These are phyloP conservation scores for Tetraselmis striata DNA, from an alignment of 139 green algal species.

Conservation along the genomic window DNA sequence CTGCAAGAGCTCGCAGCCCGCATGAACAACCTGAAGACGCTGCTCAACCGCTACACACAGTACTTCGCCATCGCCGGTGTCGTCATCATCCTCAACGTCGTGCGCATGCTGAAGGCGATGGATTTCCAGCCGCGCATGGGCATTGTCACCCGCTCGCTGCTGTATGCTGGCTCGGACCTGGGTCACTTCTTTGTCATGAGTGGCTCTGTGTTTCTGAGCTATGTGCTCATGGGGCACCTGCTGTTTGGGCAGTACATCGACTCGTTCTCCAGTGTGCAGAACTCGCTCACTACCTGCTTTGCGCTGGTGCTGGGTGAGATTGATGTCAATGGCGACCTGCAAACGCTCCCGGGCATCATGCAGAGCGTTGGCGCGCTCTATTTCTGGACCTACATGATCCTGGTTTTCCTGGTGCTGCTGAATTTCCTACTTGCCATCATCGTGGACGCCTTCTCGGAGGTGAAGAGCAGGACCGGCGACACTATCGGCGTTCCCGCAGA, in stretches of 20 bases:
- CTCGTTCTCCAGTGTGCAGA: conserved; percentile 54
- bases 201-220: conserved; percentile 74
- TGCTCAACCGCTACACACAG: conserved; percentile 57
- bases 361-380: conserved; percentile 52
- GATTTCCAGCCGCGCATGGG: conserved; percentile 83
- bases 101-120: conserved; percentile 73
- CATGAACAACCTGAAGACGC: conserved; percentile 32
- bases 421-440: conserved; percentile 89
- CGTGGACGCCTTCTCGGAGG: conserved; percentile 72
- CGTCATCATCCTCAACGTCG: conserved; percentile 78
- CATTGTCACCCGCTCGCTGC: conserved; percentile 72
- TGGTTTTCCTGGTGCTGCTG: conserved; percentile 85
- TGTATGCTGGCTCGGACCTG: conserved; percentile 65
- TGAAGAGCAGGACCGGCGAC: conserved; percentile 53
- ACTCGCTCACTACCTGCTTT: conserved; percentile 73
- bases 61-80: conserved; percentile 76
- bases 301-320: conserved; percentile 78
- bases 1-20: conserved; percentile 21
- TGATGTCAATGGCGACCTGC: conserved; percentile 53
- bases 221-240: conserved; percentile 74
- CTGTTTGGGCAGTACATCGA: conserved; percentile 72
- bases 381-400: conserved; percentile 81
- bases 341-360: conserved; percentile 58
- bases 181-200: conserved; percentile 76
- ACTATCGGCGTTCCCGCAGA: conserved; percentile 53